Percentiles rank a stretch among this genome's conserved stretches.
Evolutionary conservation across 108 stramenopile species (phyloP).

Genomic region (Skeletonema costatum): DNA sequence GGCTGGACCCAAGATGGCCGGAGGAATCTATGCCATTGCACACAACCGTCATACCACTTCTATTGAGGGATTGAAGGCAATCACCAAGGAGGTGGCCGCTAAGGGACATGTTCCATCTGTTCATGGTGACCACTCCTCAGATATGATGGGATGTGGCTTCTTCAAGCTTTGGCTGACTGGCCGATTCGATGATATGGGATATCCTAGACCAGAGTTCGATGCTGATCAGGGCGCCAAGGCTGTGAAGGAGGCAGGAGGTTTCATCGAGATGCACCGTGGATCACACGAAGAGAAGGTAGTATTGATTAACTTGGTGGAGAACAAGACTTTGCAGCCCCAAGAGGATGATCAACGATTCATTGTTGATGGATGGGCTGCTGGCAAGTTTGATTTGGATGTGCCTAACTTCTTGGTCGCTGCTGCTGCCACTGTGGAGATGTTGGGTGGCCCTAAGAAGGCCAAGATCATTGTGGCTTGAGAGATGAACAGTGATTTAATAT

Average conservation of each 20-base stretch:
- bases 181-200: conserved; percentile 28
- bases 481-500: background rate
- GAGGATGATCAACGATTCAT: conserved; percentile 27
- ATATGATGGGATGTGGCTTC: conserved; percentile 18
- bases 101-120: conserved; percentile 28
- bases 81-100: conserved; percentile 9
- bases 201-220: conserved; percentile 30
- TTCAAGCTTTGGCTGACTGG: conserved; percentile 34
- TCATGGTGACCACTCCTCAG: conserved; percentile 20
- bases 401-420: conserved; percentile 29
- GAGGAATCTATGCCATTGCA: conserved; percentile 34
- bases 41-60: conserved; percentile 18
- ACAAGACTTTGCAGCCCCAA: conserved; percentile 26
- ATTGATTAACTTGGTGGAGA: conserved; percentile 22
- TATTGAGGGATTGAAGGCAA: conserved; percentile 9
- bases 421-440: conserved; percentile 32
- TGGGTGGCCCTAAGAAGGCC: conserved; percentile 33
- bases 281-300: conserved; percentile 27
- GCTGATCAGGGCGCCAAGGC: conserved; percentile 28
- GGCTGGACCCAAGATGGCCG: conserved; percentile 22
- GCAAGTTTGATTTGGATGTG: conserved; percentile 17
- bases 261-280: conserved; percentile 28
- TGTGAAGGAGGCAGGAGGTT: conserved; percentile 25
- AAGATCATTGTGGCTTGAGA: conserved; percentile 12
- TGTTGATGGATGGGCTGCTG: conserved; percentile 27